Evolutionary conservation across 345 rosid species (phyloP).

Genomic region (Schrenkiella parvula): DNA sequence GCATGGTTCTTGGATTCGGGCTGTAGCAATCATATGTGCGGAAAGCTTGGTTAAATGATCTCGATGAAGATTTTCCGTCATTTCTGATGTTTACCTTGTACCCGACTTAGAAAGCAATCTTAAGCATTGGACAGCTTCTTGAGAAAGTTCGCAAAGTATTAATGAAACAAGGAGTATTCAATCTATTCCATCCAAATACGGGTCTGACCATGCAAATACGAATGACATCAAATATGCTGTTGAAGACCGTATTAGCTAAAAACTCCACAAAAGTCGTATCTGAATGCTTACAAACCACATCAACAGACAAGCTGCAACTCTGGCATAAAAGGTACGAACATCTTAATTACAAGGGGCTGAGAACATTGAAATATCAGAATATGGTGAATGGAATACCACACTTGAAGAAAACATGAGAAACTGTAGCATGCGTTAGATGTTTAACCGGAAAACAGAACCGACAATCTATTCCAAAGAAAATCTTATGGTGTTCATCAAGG

Average conservation of each 20-base stretch:
- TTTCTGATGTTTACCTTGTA: no score
- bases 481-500: neutral
- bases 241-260: neutral
- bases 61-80: no score
- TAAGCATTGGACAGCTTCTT: neutral
- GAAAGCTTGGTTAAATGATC: neutral
- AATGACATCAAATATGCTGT: neutral
- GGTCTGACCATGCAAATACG: neutral
- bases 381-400: neutral
- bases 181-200: neutral
- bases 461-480: neutral
- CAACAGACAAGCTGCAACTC: neutral
- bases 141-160: neutral
- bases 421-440: neutral
- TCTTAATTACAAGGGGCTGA: neutral
- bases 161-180: neutral
- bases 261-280: fast-evolving
- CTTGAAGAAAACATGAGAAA: neutral
- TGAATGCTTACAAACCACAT: neutral
- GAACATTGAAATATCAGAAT: neutral
- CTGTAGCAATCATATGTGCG: constrained; percentile 11
- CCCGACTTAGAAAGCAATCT: no score
- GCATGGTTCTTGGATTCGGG: neutral
- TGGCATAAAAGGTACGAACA: neutral
- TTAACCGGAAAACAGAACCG: neutral